These are phyloP conservation scores for Tephrocybe rancida DNA, from an alignment of 768 basidiomycete species.

Conservation along the genomic window DNA sequence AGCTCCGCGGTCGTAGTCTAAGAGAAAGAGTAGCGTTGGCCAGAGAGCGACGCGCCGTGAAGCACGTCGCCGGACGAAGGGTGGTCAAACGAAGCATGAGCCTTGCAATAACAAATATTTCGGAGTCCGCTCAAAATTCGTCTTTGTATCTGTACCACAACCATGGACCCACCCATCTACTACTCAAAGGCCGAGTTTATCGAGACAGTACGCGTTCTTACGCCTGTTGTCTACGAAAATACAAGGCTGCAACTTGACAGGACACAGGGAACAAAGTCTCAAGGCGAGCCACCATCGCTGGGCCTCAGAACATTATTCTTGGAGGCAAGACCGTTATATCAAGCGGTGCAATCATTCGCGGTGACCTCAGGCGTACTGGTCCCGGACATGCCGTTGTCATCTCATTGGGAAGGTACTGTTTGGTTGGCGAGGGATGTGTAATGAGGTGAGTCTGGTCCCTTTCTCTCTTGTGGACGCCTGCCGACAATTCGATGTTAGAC, in stretches of 20 bases:
- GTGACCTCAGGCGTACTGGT: constrained; percentile 87
- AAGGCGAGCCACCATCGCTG: constrained; percentile 86
- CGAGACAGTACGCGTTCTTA: constrained; percentile 64
- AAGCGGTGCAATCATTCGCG: constrained; percentile 86
- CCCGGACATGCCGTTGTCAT: constrained; percentile 94
- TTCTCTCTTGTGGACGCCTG: too few relatives aligned
- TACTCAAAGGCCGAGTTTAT: constrained; percentile 87
- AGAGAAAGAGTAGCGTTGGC: background rate
- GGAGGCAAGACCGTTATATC: constrained; percentile 97
- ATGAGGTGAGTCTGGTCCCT: constrained; percentile 59
- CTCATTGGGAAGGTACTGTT: constrained; percentile 89
- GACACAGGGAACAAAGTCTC: constrained; percentile 98
- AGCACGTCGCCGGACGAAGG: constrained; percentile 10
- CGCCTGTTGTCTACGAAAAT: background rate
- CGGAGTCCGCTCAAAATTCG: constrained; percentile 1
- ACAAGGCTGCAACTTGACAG: constrained; percentile 37
- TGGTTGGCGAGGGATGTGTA: constrained; percentile 87
- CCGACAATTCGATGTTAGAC: constrained; percentile 39
- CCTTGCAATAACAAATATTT: background rate
- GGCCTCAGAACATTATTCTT: constrained; percentile 95
- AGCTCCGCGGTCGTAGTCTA: background rate
- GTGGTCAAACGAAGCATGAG: constrained; percentile 15
- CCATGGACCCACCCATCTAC: constrained; percentile 77
- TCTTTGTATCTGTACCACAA: background rate
- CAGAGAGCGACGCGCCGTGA: constrained; percentile 5